Base-by-base conservation (phyloP, 352 stramenopile genomes). In the Pythium oligandrum region DNA sequence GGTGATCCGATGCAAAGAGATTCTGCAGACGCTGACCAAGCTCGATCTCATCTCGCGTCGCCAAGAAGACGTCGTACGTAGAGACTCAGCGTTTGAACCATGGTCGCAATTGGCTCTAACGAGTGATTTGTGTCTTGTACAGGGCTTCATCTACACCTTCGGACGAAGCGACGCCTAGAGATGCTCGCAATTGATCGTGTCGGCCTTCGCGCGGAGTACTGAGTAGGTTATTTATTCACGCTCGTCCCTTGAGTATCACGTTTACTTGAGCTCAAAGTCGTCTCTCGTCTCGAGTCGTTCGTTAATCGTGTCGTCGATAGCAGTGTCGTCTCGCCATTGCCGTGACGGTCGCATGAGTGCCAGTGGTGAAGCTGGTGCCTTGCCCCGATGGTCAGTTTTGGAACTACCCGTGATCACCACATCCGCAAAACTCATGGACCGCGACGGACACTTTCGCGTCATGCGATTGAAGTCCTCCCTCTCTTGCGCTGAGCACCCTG, bases 1-100 rank as follows among this genome's bases (percentile, higher is more conserved):
- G 2, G 83, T 92, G 37, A 92, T 94, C 66, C 79, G 83, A 37
- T 90, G 79, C 72, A 94, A 94, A 58, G 83, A 94, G 55, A 92
- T 92, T 48, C 57, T 94, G 34, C 81, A 94, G 68, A 92, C 83
- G 45, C 76, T 94, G 40, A 92, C 88, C 70, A 92, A 90, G 61
- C 70, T 94, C 56, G 73, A 88, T 17, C 72, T 91, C 38, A 78
- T 94, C 51, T 66, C 78, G 48, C 80, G 83, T 51, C 83, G 80
- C 39, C 78, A 83, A 44, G 81, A 94, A 55, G 75, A 83, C 59
- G 69, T 71, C 63, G 81, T 92, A 70, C 44, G 77, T 46, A 26
- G 17, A 26, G 17, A 26, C 17, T 26, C 17, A 26, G 17, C 17
- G 17, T 26, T 26, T 26, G 17, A 26, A 30, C 6, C 26, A 3